Evolutionary conservation across 1,284 basidiomycete species (phyloP), one percentile per base, ranked within the genome.

Genomic region (Ustilago hordei): DNA sequence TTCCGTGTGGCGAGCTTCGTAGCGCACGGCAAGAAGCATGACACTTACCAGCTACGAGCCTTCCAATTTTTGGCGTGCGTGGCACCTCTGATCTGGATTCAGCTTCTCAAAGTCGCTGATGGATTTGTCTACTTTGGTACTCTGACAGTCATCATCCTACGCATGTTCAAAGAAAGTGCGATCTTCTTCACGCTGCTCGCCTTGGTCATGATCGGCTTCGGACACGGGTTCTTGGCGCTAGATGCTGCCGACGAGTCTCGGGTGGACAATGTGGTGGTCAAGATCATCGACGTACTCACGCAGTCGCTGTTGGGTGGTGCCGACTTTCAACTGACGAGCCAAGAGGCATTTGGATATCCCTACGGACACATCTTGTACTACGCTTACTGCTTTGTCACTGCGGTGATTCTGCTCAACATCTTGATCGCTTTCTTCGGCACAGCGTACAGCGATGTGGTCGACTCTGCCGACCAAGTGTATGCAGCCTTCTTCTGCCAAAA

Each of bases 141-240:
- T 12, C 63, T 83, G 60, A 73, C 75, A 48, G 69, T 81, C 54
- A 76, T 81, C 60, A 71, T 83, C n/a, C 60, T 83, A 13, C 90
- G 93, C 13, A 97, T 97, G 95, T 88, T 97, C 73, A 91, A 93
- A 84, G 95, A 98, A 86, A 95, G 93, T 9, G 91, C 93, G 36
- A 62, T 58, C 61, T 74, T 74, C 35, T 70, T 62, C 50, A 43
- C 76, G 91, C 88, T 95, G 36, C 88, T 95, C 8, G 93, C 91
- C 6, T 89, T 97, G 41, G 89, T 96, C 63, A 92, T 90, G 8
- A 86, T 94, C 43, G 95, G 95, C 1, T 97, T 97, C 84, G 89
- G 90, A 19, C 95, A 95, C 86, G 93, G 91, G 1, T 88, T 96
- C 76, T 94, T 93, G 82, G 95, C 95, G 1, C 88, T 97, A 34